Conservation (phyloP, 2,329 filamentous ascomycete genomes). For the Botryotinia narcissicola region DNA sequence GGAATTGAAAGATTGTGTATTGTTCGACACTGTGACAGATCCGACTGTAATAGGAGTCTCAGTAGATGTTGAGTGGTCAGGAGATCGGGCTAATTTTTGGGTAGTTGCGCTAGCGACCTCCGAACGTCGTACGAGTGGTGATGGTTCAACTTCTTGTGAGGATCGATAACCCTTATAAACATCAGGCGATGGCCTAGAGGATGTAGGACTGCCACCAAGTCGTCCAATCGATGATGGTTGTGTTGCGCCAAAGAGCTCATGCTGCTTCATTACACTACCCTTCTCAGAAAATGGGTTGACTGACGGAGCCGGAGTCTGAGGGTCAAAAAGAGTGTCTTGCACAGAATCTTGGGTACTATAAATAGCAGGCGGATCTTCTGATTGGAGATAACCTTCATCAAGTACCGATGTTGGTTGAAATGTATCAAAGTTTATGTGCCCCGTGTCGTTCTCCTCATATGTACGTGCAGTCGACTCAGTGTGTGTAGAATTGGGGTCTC, state of each 20-base stretch:
- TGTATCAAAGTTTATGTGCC: constrained; percentile 31
- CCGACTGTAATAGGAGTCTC: constrained; percentile 15
- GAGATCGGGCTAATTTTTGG: constrained; percentile 23
- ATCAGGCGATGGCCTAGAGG: constrained; percentile 36
- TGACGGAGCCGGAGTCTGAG: constrained; percentile 35
- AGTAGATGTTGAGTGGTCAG: constrained; percentile 23
- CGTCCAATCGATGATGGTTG: constrained; percentile 35
- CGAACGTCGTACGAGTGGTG: constrained; percentile 28
- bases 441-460: constrained; percentile 33
- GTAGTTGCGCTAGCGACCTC: constrained; percentile 19
- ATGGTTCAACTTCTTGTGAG: constrained; percentile 27
- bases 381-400: constrained; percentile 21
- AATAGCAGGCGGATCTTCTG: constrained; percentile 28
- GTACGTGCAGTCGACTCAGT: constrained; percentile 34
- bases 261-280: constrained; percentile 34
- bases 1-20: constrained; percentile 27
- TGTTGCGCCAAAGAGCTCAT: constrained; percentile 37
- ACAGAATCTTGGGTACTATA: background rate
- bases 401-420: constrained; percentile 9
- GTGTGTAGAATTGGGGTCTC: constrained; percentile 23
- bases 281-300: constrained; percentile 36
- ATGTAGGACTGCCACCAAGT: constrained; percentile 31
- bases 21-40: constrained; percentile 5
- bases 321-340: constrained; percentile 24
- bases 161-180: constrained; percentile 30